phyloP scores from a whole-genome alignment of 2,329 filamentous ascomycete species.

The Talaromyces sp. region DNA sequence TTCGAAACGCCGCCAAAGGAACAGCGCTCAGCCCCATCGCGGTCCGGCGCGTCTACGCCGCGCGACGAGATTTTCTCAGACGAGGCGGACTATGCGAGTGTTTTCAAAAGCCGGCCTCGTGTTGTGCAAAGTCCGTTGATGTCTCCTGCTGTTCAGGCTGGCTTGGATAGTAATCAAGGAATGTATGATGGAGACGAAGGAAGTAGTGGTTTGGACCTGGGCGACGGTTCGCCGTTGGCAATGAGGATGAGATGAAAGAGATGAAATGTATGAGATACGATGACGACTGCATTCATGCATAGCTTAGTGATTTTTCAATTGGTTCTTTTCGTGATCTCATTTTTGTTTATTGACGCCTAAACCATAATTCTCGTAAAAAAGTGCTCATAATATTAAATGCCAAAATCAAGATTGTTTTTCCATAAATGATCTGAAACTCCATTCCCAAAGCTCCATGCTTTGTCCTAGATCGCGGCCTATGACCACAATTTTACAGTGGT shows the following conservation, averaged over 20 bases:
- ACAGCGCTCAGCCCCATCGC: conserved; percentile 12
- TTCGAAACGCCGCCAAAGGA: conserved; percentile 48
- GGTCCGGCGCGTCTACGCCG: conserved; percentile 44
- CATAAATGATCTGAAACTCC: conserved; percentile 28
- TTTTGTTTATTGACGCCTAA: not conserved
- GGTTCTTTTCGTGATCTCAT: not conserved
- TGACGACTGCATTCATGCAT: conserved; percentile 1
- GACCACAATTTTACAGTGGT: conserved; percentile 40
- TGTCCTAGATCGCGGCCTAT: conserved; percentile 40
- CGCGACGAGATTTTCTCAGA: conserved; percentile 65
- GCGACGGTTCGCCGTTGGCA: conserved; percentile 9
- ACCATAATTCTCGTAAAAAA: not conserved
- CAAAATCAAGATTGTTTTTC: not conserved
- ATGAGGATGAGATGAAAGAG: conserved; percentile 8
- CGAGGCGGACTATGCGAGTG: conserved; percentile 69
- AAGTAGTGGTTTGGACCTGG: conserved; percentile 8
- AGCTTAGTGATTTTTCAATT: not conserved
- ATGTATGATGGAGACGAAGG: conserved; percentile 5
- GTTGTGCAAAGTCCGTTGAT: conserved; percentile 67
- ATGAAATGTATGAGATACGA: not conserved
- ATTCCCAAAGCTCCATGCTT: conserved; percentile 26
- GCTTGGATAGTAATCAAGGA: conserved; percentile 17
- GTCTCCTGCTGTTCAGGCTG: conserved; percentile 34
- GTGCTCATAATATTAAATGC: not conserved
- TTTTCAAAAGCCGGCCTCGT: conserved; percentile 79